phyloP scores from a whole-genome alignment of 352 stramenopile genomes.

The Hyaloperonospora brassicae region DNA sequence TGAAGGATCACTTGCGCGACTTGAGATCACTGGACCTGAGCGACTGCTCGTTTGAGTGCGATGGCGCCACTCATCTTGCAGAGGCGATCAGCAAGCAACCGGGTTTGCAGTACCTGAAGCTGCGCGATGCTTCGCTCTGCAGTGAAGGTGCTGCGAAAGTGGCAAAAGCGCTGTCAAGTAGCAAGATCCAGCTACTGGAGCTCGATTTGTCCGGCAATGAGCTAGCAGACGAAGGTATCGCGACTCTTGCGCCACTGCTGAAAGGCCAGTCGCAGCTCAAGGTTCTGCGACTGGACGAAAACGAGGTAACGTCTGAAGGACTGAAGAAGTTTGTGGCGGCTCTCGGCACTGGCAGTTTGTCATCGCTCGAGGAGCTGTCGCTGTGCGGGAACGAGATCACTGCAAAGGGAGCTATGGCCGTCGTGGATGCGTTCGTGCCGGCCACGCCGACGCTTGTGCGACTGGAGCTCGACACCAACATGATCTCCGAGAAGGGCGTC shows the following conservation, averaged over 20 bases:
- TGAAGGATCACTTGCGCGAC: constrained; percentile 53
- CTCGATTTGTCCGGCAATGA: constrained; percentile 93
- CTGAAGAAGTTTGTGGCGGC: background rate
- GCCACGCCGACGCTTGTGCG: background rate
- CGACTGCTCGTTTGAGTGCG: constrained; percentile 90
- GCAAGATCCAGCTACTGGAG: constrained; percentile 33
- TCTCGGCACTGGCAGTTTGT: background rate
- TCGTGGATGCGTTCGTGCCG: background rate
- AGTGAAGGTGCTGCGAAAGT: constrained; percentile 80
- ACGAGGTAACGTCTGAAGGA: background rate
- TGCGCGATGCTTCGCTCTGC: constrained; percentile 82
- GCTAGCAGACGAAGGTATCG: constrained; percentile 61
- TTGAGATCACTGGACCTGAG: constrained; percentile 88
- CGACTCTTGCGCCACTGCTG: constrained; percentile 44
- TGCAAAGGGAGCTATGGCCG: background rate
- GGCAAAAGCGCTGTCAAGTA: constrained; percentile 59
- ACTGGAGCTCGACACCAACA: background rate
- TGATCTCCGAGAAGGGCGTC: too few relatives aligned
- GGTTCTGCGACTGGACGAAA: background rate
- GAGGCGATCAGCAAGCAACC: constrained; percentile 60
- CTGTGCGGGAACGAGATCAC: background rate
- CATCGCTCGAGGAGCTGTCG: background rate
- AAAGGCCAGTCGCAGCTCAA: constrained; percentile 2
- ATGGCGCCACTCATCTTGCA: constrained; percentile 78
- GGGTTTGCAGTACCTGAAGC: constrained; percentile 78